These are phyloP conservation scores for Salvia hispanica DNA, from an alignment of 257 asterid genomes.

Conservation along the genomic window DNA sequence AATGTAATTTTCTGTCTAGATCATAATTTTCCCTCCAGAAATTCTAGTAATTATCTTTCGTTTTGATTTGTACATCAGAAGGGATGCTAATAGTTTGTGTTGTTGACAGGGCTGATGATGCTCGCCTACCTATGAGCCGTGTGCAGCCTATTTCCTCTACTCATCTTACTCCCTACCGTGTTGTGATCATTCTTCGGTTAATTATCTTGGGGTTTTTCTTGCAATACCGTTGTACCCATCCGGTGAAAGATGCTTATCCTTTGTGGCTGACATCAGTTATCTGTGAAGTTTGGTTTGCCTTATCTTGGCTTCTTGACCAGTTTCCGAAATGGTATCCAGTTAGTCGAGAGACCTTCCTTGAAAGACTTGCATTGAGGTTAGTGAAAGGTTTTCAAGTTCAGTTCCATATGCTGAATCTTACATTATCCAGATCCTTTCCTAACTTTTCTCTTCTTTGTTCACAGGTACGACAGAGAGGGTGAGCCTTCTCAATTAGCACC, in stretches of 20 bases:
- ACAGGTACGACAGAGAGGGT: too few species aligned
- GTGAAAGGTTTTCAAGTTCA: too few species aligned
- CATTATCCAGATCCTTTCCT: too few species aligned
- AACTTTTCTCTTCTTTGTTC: too few species aligned
- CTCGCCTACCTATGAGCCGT: slow-evolving; percentile 70
- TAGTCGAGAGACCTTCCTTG: too few species aligned
- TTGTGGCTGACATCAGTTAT: neutral
- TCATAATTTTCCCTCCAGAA: too few species aligned
- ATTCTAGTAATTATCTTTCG: neutral
- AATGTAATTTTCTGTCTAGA: slow-evolving; percentile 45
- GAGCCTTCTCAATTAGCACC: too few species aligned
- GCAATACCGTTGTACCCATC: slow-evolving; percentile 71
- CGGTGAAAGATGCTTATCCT: slow-evolving; percentile 77
- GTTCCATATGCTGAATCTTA: too few species aligned
- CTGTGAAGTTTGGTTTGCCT: too few species aligned
- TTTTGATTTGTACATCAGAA: neutral
- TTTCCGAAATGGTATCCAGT: too few species aligned
- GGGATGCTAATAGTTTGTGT: slow-evolving; percentile 32
- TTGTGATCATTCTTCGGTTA: slow-evolving; percentile 62
- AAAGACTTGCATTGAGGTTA: too few species aligned
- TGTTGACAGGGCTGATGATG: slow-evolving; percentile 59
- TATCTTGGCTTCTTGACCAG: too few species aligned
- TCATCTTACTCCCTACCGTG: slow-evolving; percentile 67
- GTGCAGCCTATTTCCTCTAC: slow-evolving; percentile 57
- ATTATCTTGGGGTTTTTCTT: slow-evolving; percentile 65